Conservation (phyloP, 2,329 filamentous ascomycete genomes). For the Ambrosiella xylebori region DNA sequence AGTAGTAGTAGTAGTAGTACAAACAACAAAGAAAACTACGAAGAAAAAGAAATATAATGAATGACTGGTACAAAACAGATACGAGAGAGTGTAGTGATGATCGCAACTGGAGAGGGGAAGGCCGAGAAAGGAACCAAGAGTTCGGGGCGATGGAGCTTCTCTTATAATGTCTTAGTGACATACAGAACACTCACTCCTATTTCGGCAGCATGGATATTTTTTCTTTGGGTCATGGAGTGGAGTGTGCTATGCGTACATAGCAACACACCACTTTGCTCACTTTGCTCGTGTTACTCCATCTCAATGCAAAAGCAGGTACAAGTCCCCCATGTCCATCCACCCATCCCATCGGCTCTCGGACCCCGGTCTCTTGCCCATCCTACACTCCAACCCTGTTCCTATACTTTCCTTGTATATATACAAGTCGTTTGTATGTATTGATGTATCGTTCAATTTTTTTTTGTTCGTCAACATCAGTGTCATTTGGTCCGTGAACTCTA, state of each 20-base stretch:
- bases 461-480: not conserved
- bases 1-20: too few relatives aligned
- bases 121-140: not conserved
- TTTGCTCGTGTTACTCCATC: not conserved
- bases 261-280: not conserved
- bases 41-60: constrained; percentile 3
- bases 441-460: too few relatives aligned
- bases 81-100: not conserved
- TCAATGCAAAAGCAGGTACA: not conserved
- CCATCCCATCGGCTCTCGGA: not conserved
- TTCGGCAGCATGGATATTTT: too few relatives aligned
- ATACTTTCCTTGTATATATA: not conserved
- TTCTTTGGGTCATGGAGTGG: too few relatives aligned
- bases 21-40: not conserved
- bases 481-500: not conserved
- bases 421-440: too few relatives aligned
- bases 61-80: constrained; percentile 4
- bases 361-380: not conserved
- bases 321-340: not conserved
- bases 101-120: not conserved
- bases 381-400: not conserved
- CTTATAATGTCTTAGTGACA: not conserved
- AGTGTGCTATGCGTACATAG: too few relatives aligned
- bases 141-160: not conserved
- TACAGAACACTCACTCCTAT: not conserved